Conservation (phyloP, 371 early-diverging fungal species). For the Syncephalastrum sp. region DNA sequence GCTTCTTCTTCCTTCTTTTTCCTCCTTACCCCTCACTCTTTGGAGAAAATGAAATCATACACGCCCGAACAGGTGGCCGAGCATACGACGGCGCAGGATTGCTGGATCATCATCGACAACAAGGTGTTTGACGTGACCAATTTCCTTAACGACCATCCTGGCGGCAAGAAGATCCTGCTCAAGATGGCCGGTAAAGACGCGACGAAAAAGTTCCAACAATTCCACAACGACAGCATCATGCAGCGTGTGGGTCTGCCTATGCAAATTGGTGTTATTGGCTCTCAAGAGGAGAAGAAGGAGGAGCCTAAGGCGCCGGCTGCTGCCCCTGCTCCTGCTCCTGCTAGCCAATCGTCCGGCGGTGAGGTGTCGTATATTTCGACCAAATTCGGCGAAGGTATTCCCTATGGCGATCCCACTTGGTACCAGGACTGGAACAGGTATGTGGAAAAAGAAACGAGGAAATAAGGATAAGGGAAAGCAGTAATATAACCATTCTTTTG, state of each 20-base stretch:
- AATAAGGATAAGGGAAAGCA: not conserved
- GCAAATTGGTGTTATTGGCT: conserved; percentile 61
- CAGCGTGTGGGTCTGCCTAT: conserved; percentile 61
- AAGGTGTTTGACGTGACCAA: conserved; percentile 89
- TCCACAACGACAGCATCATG: conserved; percentile 72
- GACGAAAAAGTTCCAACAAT: conserved; percentile 83
- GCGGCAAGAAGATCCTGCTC: conserved; percentile 74
- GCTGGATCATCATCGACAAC: conserved; percentile 82
- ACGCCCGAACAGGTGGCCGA: conserved; percentile 71
- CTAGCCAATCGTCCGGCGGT: conserved; percentile 1
- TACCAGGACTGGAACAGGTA: conserved; percentile 71
- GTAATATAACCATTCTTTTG: not conserved
- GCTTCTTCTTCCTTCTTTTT: not conserved
- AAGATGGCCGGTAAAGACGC: conserved; percentile 89
- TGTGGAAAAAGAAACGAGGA: not conserved
- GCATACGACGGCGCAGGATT: conserved; percentile 75
- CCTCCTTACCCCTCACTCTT: not conserved
- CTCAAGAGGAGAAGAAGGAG: conserved; percentile 36
- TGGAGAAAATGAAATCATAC: conserved; percentile 23
- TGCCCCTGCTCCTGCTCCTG: conserved; percentile 5
- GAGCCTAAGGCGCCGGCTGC: conserved; percentile 8
- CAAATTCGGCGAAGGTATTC: conserved; percentile 73
- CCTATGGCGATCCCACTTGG: conserved; percentile 86
- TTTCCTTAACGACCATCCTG: conserved; percentile 89
- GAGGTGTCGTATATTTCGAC: conserved; percentile 11